These are phyloP conservation scores for Hylodesmum podocarpum DNA, from an alignment of 306 rosid genomes.

Conservation along the genomic window DNA sequence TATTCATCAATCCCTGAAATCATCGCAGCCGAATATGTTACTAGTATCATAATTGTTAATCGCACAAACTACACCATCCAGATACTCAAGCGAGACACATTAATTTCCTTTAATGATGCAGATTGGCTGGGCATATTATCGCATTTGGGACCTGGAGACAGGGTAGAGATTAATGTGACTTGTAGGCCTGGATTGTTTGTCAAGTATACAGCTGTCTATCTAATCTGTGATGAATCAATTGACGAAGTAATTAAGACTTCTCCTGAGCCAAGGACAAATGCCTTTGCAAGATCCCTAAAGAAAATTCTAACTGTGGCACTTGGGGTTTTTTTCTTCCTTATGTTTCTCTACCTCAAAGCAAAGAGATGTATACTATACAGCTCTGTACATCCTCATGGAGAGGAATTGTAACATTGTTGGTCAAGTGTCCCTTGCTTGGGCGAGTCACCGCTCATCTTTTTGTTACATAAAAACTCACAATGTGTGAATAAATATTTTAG, in stretches of 20 bases:
- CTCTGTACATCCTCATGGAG: too few relatives aligned
- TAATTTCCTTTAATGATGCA: background rate
- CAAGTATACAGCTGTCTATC: conserved; percentile 8
- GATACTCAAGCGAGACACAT: background rate
- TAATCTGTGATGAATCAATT: background rate
- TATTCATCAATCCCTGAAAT: background rate
- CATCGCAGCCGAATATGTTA: background rate
- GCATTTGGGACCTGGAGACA: conserved; percentile 7
- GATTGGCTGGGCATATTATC: conserved; percentile 18
- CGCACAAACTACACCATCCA: background rate
- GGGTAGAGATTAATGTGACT: conserved; percentile 12
- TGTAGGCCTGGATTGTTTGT: background rate
- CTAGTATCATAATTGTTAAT: background rate
- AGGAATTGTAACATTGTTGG: too few relatives aligned
- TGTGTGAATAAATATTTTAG: too few relatives aligned
- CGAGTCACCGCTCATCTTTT: too few relatives aligned
- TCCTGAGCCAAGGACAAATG: background rate
- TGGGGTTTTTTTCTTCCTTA: background rate
- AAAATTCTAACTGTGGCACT: background rate
- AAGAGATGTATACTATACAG: too few relatives aligned
- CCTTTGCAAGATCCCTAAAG: background rate
- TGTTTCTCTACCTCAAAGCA: background rate
- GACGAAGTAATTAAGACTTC: background rate
- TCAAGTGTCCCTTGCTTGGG: too few relatives aligned
- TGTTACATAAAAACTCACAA: too few relatives aligned